Evolutionary conservation across 2,329 filamentous ascomycete species (phyloP).

Genomic region (Pyricularia sp.): DNA sequence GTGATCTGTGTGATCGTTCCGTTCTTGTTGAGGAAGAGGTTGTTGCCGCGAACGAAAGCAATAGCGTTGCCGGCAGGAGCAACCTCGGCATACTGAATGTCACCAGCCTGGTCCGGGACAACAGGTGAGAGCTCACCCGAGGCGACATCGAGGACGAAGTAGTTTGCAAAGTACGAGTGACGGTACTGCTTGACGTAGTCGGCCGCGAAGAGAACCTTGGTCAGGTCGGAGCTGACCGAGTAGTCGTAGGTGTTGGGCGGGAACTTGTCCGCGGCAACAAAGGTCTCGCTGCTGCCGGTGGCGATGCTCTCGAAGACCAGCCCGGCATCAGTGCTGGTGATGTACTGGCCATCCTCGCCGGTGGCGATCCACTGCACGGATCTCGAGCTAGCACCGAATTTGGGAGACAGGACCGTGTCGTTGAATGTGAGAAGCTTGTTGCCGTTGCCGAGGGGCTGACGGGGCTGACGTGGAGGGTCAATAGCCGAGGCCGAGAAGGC

Average conservation of each 20-base stretch:
- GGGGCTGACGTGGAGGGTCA: conserved; percentile 37
- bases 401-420: conserved; percentile 36
- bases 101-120: conserved; percentile 52
- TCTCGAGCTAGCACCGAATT: conserved; percentile 30
- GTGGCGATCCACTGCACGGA: conserved; percentile 44
- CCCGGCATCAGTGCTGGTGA: conserved; percentile 66
- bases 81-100: conserved; percentile 78
- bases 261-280: conserved; percentile 78
- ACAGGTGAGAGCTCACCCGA: conserved; percentile 66
- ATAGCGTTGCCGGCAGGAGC: conserved; percentile 76
- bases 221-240: conserved; percentile 56
- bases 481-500: conserved; percentile 19
- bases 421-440: conserved; percentile 46
- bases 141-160: conserved; percentile 86
- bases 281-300: conserved; percentile 50
- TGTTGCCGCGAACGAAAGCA: conserved; percentile 84
- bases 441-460: conserved; percentile 42
- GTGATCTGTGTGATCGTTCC: conserved; percentile 58
- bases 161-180: conserved; percentile 73
- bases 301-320: conserved; percentile 63
- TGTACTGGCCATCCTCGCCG: conserved; percentile 48
- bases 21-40: conserved; percentile 65
- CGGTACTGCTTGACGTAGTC: conserved; percentile 67
- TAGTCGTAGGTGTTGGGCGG: conserved; percentile 27
- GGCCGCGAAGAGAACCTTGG: conserved; percentile 73